Conservation (phyloP, 495 filamentous ascomycete genomes). For the Venustampulla echinocandica region DNA sequence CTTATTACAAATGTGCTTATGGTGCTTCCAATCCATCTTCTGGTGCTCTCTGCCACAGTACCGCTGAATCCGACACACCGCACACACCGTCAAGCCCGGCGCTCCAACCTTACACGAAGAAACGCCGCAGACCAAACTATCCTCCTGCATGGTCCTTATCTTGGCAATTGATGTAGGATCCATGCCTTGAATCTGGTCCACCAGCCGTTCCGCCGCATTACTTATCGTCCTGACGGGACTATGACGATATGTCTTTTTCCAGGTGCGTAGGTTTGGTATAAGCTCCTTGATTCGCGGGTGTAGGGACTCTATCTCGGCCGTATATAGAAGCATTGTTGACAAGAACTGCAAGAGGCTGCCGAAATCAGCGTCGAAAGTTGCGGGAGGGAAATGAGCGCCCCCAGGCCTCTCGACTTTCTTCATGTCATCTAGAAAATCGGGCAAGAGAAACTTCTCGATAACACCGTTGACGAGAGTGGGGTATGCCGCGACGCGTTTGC, state of each 20-base stretch:
- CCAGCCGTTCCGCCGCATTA: constrained; percentile 11
- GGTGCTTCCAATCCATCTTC: constrained; percentile 18
- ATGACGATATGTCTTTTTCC: constrained; percentile 11
- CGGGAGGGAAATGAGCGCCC: background rate
- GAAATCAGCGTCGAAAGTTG: constrained; percentile 17
- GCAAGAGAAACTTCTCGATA: constrained; percentile 13
- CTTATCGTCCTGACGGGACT: constrained; percentile 10
- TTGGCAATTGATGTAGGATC: constrained; percentile 9
- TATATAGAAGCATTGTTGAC: constrained; percentile 15
- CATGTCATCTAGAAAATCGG: constrained; percentile 11
- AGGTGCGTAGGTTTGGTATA: constrained; percentile 3
- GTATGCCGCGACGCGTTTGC: constrained; percentile 6
- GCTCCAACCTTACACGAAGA: constrained; percentile 3
- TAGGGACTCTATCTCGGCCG: constrained; percentile 5
- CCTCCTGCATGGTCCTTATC: constrained; percentile 10
- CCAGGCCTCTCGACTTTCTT: constrained; percentile 2
- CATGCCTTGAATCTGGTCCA: constrained; percentile 15
- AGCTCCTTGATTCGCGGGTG: constrained; percentile 14
- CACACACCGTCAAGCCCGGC: constrained; percentile 10
- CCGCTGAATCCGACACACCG: constrained; percentile 12
- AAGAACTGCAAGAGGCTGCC: constrained; percentile 16
- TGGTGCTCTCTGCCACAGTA: constrained; percentile 20
- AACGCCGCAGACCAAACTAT: constrained; percentile 11
- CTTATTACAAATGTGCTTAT: constrained; percentile 20
- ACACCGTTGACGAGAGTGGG: constrained; percentile 11